Evolutionary conservation across 164 flowering plant species (phyloP).

Genomic region (Magnolia kwangsiensis): DNA sequence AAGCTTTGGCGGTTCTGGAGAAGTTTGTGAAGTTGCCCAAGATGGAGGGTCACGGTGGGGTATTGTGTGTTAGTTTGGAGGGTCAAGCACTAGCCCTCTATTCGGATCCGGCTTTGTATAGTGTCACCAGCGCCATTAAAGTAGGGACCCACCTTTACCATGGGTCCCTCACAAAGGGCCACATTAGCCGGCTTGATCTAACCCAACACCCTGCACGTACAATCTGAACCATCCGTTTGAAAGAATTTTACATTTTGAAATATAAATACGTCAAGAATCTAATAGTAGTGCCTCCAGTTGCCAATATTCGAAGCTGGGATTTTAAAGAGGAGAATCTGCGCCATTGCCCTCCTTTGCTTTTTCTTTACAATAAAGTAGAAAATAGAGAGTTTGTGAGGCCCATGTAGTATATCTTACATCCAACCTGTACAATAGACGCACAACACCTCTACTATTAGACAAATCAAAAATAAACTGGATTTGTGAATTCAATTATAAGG

Average conservation of each 20-base stretch:
- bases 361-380: too few relatives aligned
- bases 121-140: constrained; percentile 37
- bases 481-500: too few relatives aligned
- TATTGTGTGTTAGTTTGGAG: constrained; percentile 47
- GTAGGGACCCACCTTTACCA: constrained; percentile 49
- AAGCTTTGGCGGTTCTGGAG: constrained; percentile 25
- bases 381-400: too few relatives aligned
- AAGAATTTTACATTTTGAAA: too few relatives aligned
- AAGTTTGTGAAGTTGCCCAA: constrained; percentile 17
- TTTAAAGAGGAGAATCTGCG: too few relatives aligned
- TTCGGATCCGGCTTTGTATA: constrained; percentile 26
- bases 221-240: neutral
- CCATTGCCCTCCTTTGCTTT: too few relatives aligned
- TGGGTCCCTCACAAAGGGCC: constrained; percentile 33
- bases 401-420: too few relatives aligned
- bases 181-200: constrained; percentile 50
- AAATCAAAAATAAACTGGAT: too few relatives aligned
- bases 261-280: neutral
- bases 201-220: constrained; percentile 2
- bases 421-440: too few relatives aligned
- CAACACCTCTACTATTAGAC: too few relatives aligned
- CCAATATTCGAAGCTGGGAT: too few relatives aligned
- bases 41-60: constrained; percentile 32
- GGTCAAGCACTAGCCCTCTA: constrained; percentile 50
- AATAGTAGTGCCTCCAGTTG: too few relatives aligned